Conservation (phyloP, 257 asterid species). For the Nicotiana benthamiana region DNA sequence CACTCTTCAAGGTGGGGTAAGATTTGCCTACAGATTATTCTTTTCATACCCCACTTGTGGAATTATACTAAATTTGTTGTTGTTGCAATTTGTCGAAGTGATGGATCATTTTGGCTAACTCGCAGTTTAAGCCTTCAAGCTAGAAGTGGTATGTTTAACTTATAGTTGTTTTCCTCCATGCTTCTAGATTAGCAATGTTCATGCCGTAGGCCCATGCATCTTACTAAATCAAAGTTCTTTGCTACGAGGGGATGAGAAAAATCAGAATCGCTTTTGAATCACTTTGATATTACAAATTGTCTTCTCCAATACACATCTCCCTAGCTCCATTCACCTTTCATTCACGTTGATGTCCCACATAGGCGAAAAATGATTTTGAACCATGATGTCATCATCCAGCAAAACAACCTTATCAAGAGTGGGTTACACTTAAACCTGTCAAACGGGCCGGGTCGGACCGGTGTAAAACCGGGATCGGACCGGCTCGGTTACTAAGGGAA, state of each 20-base stretch:
- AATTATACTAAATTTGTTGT: too few relatives aligned
- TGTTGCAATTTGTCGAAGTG: neutral
- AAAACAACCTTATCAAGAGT: constrained; percentile 70
- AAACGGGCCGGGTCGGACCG: too few relatives aligned
- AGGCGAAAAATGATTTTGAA: too few relatives aligned
- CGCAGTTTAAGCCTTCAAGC: constrained; percentile 52
- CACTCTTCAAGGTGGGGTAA: too few relatives aligned
- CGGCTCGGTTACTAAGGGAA: too few relatives aligned
- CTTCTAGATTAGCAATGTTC: constrained; percentile 79
- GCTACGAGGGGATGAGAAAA: constrained; percentile 81
- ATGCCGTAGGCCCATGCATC: constrained; percentile 92
- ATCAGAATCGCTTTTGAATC: constrained; percentile 62
- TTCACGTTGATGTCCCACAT: too few relatives aligned
- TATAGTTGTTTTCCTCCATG: constrained; percentile 77
- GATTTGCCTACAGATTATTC: too few relatives aligned
- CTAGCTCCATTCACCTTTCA: constrained; percentile 88
- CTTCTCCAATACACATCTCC: constrained; percentile 70
- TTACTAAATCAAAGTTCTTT: constrained; percentile 49
- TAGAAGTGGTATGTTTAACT: constrained; percentile 62
- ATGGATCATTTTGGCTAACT: neutral
- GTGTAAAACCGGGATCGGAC: too few relatives aligned
- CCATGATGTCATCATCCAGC: too few relatives aligned
- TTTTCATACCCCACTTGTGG: too few relatives aligned
- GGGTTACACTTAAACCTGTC: too few relatives aligned
- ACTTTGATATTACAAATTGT: constrained; percentile 80